Evolutionary conservation across 106 monocot genomes (phyloP), one percentile per base, ranked within the genome.

Genomic region (Allium cepa): DNA sequence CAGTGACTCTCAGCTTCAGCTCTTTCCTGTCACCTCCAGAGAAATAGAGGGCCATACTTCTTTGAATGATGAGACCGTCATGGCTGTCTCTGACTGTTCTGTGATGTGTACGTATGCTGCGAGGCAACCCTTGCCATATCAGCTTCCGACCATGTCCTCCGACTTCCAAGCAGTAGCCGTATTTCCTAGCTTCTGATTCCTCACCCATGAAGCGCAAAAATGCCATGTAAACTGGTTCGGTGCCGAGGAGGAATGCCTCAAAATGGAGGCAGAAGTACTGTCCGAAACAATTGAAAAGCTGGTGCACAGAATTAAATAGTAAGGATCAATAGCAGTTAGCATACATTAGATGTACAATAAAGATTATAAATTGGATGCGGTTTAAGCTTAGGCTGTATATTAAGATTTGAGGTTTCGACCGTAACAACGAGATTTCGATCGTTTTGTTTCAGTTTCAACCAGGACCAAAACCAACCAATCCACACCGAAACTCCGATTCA

Each of bases 181-280:
- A 81, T 52, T 60, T 73, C 62, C 77, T 67, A 0, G 81, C 81
- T 59, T 81, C 81, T 10, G 71, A 72, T 59, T 81, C 81, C 46
- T 81, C 81, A 2, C 81, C 81, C 59, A 81, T 69, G 72, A 81
- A 81, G 9, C 77, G 71, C n/a, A 81, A 69, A 59, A 81, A 81
- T 9, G 81, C 72, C 73, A 81, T 81, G 53, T 81, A 81, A 17
- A 77, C 72, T 11, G 81, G 81, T 17, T 69, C 73, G 2, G 57
- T 47, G 46, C 77, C 81, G 6, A 81, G 47, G 60, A 52, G 47
- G 16, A 76, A 81, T 36, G 81, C 81, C 57, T 81, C 81, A 13
- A 81, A 81, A 48, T 81, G 81, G 17, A 81, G 77, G 15, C 81
- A 81, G 69, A 81, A 81, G 59, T 81, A 77, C 50, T 77, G 72